Evolutionary conservation across 108 stramenopile species (phyloP).

Genomic region (Ochromonas danica): DNA sequence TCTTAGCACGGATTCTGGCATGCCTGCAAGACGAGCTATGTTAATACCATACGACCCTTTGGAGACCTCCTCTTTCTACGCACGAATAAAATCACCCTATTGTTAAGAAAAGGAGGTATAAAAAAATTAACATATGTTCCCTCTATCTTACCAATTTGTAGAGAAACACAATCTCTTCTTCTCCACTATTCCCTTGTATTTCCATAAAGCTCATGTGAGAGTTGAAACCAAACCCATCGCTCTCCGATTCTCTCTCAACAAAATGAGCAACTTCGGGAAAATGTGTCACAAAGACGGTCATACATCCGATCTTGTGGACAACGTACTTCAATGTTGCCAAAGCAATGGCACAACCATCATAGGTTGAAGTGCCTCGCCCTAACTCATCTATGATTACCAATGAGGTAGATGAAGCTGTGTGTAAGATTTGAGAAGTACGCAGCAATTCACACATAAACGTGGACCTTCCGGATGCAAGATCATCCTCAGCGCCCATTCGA

Average conservation of each 20-base stretch:
- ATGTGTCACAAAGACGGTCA: slow-evolving; percentile 47
- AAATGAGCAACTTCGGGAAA: slow-evolving; percentile 47
- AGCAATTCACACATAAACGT: slow-evolving; percentile 46
- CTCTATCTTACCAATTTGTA: slow-evolving; percentile 40
- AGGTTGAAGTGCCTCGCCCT: slow-evolving; percentile 48
- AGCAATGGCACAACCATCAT: slow-evolving; percentile 47
- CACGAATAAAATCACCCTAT: too few species aligned
- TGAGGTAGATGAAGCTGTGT: slow-evolving; percentile 38
- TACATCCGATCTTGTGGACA: slow-evolving; percentile 34
- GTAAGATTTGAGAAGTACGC: slow-evolving; percentile 41
- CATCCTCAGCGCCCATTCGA: slow-evolving; percentile 50
- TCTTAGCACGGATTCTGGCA: neutral
- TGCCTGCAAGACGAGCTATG: neutral
- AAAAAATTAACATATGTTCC: too few species aligned
- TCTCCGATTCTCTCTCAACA: too few species aligned
- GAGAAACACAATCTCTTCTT: slow-evolving; percentile 40
- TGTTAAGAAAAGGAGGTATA: too few species aligned
- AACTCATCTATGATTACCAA: slow-evolving; percentile 48
- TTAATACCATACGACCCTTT: neutral
- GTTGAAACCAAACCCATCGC: too few species aligned
- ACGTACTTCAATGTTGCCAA: slow-evolving; percentile 42
- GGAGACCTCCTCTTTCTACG: neutral
- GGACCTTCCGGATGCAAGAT: slow-evolving; percentile 44
- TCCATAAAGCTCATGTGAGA: neutral
- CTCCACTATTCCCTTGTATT: slow-evolving; percentile 19